Evolutionary conservation across 129 eudicot genomes (phyloP).

Genomic region (Artemisia tridentata): DNA sequence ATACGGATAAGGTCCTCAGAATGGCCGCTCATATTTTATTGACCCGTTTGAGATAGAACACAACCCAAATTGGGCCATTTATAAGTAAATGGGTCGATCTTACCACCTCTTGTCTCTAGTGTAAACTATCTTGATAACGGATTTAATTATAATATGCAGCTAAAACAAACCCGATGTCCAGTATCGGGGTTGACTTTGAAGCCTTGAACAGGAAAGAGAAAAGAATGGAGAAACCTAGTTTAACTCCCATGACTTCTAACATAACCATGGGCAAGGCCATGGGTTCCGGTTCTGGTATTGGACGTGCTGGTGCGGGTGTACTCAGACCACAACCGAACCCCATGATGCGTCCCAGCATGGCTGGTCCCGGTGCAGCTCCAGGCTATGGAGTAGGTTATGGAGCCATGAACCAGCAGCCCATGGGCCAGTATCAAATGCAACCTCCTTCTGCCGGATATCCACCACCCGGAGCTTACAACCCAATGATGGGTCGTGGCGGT

Average conservation of each 20-base stretch:
- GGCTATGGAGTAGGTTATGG: conserved; percentile 45
- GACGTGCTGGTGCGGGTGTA: conserved; percentile 80
- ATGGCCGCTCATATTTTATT: not conserved
- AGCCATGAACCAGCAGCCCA: conserved; percentile 50
- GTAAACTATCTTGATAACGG: not conserved
- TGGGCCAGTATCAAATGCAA: conserved; percentile 60
- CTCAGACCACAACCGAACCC: conserved; percentile 64
- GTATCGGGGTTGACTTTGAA: conserved; percentile 93
- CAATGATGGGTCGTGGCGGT: conserved; percentile 72
- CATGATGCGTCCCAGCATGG: conserved; percentile 68
- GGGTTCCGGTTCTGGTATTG: conserved; percentile 98
- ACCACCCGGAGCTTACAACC: conserved; percentile 69
- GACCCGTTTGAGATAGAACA: not conserved
- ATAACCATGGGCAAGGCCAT: conserved; percentile 95
- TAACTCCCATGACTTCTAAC: conserved; percentile 52
- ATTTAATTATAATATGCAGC: conserved; percentile 51
- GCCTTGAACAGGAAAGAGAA: conserved; percentile 90
- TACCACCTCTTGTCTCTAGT: not conserved
- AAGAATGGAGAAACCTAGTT: conserved; percentile 87
- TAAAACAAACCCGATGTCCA: conserved; percentile 77
- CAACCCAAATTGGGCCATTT: not conserved
- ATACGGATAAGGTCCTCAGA: too few species aligned
- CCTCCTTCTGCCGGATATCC: conserved; percentile 49
- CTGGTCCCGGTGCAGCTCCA: conserved; percentile 48
- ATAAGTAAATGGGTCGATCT: not conserved